A percentile compares a stretch with the other conserved stretches of the same genome.
These are phyloP conservation scores for Oldenlandia corymbosa DNA, from an alignment of 257 asterid species.

Conservation along the genomic window DNA sequence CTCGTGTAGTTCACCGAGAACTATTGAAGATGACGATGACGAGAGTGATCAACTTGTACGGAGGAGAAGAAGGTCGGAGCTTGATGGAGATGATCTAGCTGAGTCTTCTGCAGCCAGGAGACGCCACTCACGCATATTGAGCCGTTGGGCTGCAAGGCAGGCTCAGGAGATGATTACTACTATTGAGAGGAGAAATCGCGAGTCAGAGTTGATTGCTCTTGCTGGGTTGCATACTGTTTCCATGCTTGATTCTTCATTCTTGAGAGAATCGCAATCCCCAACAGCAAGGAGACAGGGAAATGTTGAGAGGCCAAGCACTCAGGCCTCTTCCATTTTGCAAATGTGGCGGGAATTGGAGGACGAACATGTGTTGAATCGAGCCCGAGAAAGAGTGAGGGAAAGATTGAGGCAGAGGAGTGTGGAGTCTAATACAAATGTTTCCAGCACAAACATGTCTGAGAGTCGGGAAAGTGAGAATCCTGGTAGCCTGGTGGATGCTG, in stretches of 20 bases:
- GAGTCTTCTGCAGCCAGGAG: constrained; percentile 95
- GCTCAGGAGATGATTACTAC: constrained; percentile 90
- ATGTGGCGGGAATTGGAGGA: constrained; percentile 98
- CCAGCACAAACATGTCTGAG: constrained; percentile 43
- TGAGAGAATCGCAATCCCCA: constrained; percentile 82
- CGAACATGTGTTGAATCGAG: constrained; percentile 57
- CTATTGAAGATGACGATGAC: constrained; percentile 71
- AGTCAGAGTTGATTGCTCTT: constrained; percentile 84
- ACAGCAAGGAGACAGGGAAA: constrained; percentile 69
- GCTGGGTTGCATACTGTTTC: constrained; percentile 87
- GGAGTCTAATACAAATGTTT: constrained; percentile 46
- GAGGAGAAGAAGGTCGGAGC: constrained; percentile 89
- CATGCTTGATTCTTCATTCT: constrained; percentile 75
- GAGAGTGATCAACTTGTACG: constrained; percentile 76
- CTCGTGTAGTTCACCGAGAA: constrained; percentile 76
- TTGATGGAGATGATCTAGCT: constrained; percentile 87
- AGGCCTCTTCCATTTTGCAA: constrained; percentile 76
- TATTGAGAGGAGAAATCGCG: constrained; percentile 82
- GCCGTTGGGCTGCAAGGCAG: constrained; percentile 86
- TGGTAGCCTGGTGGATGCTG: constrained; percentile 51
- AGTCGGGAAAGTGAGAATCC: constrained; percentile 55
- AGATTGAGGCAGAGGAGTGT: constrained; percentile 65
- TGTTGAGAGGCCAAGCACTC: constrained; percentile 70
- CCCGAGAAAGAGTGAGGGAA: constrained; percentile 67
- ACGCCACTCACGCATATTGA: constrained; percentile 75